Conservation (phyloP, 805 yeast genomes). For the Komagataella pastoris region DNA sequence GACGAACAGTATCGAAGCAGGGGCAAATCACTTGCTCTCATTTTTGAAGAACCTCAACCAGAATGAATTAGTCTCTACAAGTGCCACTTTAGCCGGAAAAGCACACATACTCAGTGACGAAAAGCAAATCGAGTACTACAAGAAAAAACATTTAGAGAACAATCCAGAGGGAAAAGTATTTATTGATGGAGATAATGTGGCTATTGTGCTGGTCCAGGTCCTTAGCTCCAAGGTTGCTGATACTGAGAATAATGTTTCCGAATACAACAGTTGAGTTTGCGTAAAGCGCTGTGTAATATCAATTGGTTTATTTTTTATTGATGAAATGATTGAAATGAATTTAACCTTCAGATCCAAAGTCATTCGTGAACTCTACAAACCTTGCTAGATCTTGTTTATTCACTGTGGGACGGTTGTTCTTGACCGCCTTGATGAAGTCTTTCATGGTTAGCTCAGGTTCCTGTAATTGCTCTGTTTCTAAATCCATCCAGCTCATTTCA, state of each 20-base stretch:
- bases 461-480: conserved; percentile 74
- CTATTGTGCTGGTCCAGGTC: conserved; percentile 52
- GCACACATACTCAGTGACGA: conserved; percentile 38
- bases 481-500: conserved; percentile 90
- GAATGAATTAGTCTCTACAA: conserved; percentile 62
- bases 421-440: conserved; percentile 88
- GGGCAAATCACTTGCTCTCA: conserved; percentile 33
- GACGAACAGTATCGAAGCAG: conserved; percentile 15
- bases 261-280: conserved; percentile 5
- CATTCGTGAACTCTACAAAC: conserved; percentile 81
- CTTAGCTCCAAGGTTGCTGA: conserved; percentile 71
- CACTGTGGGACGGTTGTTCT: conserved; percentile 89
- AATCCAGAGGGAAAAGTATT: conserved; percentile 63
- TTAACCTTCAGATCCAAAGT: conserved; percentile 96
- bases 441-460: conserved; percentile 86
- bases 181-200: conserved; percentile 48
- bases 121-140: conserved; percentile 41
- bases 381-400: conserved; percentile 70
- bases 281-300: background rate
- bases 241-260: conserved; percentile 43
- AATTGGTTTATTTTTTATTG: background rate
- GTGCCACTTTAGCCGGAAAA: conserved; percentile 70
- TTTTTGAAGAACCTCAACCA: conserved; percentile 68
- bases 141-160: conserved; percentile 42
- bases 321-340: conserved; percentile 13